A percentile compares a stretch with the other conserved stretches of the same genome.
phyloP scores from a whole-genome alignment of 2,329 filamentous ascomycete species.

The Nakataea oryzae region DNA sequence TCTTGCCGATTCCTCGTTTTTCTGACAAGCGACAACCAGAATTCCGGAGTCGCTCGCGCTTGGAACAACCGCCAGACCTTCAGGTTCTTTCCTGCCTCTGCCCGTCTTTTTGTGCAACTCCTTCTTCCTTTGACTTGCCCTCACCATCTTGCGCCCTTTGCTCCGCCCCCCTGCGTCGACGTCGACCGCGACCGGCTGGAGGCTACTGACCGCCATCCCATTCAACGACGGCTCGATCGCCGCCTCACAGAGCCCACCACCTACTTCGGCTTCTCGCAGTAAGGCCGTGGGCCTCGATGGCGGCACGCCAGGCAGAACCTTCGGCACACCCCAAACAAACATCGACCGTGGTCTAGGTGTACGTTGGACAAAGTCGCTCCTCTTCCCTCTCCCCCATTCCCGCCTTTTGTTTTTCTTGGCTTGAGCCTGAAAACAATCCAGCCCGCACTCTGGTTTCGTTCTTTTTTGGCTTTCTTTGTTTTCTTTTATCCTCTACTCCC shows the following conservation, averaged over 20 bases:
- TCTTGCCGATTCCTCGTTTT: not conserved
- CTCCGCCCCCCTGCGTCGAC: not conserved
- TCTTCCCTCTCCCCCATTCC: not conserved
- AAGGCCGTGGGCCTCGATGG: not conserved
- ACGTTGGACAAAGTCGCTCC: not conserved
- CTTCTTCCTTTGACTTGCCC: no score
- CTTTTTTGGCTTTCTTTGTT: not conserved
- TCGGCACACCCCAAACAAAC: not conserved
- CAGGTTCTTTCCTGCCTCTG: no score
- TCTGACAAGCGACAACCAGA: not conserved
- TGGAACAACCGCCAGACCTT: not conserved
- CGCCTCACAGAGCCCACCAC: not conserved
- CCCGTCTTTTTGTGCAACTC: not conserved
- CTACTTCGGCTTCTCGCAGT: not conserved
- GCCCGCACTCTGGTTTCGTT: not conserved
- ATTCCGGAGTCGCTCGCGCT: not conserved
- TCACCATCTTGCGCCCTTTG: no score
- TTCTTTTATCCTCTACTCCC: not conserved
- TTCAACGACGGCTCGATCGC: not conserved
- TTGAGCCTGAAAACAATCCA: not conserved
- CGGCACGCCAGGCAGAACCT: not conserved
- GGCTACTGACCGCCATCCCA: not conserved
- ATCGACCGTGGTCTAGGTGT: not conserved
- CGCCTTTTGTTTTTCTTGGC: not conserved
- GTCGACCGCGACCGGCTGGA: not conserved